Conservation (phyloP, 805 yeast species). For the Starmerella riodocensis region DNA sequence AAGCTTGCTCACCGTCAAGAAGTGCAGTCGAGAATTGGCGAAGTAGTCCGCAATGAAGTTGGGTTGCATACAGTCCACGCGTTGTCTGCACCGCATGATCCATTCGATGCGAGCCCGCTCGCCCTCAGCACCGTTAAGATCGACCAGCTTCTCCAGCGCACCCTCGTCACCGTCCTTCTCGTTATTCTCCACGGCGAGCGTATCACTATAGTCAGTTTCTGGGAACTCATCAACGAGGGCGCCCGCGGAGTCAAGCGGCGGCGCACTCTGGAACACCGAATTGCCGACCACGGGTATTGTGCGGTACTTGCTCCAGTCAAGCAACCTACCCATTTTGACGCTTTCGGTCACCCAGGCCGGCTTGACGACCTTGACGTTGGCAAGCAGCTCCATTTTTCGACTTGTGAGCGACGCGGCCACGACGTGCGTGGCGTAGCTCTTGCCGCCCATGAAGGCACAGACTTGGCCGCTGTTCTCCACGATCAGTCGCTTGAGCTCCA, state of each 20-base stretch:
- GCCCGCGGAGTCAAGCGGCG: background rate
- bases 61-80: constrained; percentile 46
- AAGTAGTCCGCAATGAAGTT: constrained; percentile 60
- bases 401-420: constrained; percentile 71
- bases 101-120: constrained; percentile 13
- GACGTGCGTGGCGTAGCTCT: constrained; percentile 70
- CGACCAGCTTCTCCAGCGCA: background rate
- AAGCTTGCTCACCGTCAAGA: constrained; percentile 75
- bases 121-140: constrained; percentile 10
- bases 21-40: constrained; percentile 73
- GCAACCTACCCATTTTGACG: constrained; percentile 34
- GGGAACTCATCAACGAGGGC: background rate
- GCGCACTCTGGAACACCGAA: background rate
- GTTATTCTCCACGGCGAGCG: too few relatives aligned
- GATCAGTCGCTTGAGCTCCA: constrained; percentile 56
- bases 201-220: too few relatives aligned
- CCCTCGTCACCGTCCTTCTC: background rate
- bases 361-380: constrained; percentile 57
- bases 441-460: constrained; percentile 52
- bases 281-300: background rate
- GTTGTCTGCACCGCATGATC: constrained; percentile 14
- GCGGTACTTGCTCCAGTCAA: constrained; percentile 58
- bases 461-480: constrained; percentile 71
- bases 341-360: constrained; percentile 75
- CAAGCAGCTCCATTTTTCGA: constrained; percentile 51